These are phyloP conservation scores for Echeveria elegans DNA, from an alignment of 164 flowering plant genomes.

Conservation along the genomic window DNA sequence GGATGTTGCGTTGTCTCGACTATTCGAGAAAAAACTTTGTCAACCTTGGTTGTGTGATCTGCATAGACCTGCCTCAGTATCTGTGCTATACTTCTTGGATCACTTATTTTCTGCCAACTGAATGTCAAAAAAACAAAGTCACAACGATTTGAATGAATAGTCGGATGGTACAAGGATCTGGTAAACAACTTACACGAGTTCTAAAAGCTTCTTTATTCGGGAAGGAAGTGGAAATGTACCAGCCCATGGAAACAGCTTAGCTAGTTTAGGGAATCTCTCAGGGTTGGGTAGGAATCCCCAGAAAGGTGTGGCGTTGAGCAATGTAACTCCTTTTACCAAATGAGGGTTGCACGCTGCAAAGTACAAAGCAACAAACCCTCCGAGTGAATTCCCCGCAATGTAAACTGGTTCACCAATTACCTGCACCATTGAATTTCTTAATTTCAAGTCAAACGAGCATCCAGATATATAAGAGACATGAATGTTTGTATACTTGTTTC, in stretches of 20 bases:
- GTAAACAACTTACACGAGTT: constrained; percentile 47
- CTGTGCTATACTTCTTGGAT: constrained; percentile 67
- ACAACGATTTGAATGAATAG: neutral
- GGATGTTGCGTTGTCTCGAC: constrained; percentile 78
- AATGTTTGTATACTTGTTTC: neutral
- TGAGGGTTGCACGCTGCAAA: constrained; percentile 82
- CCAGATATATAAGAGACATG: neutral
- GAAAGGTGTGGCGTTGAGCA: constrained; percentile 95
- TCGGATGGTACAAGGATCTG: constrained; percentile 31
- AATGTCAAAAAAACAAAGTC: neutral
- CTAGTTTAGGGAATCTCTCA: constrained; percentile 54
- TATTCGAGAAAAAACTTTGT: constrained; percentile 69
- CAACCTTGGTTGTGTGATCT: constrained; percentile 78
- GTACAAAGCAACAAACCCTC: constrained; percentile 85
- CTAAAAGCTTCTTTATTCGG: constrained; percentile 49
- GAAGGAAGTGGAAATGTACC: constrained; percentile 91
- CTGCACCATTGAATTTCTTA: constrained; percentile 78
- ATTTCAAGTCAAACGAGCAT: constrained; percentile 22
- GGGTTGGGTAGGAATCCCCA: constrained; percentile 98
- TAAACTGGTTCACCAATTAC: constrained; percentile 95
- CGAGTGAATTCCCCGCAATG: constrained; percentile 88
- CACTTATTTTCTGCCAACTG: constrained; percentile 91
- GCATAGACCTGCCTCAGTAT: constrained; percentile 85
- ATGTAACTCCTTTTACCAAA: constrained; percentile 78
- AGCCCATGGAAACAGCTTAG: constrained; percentile 76